phyloP scores from a whole-genome alignment of 257 asterid species.

The Solanum paucissectum region DNA sequence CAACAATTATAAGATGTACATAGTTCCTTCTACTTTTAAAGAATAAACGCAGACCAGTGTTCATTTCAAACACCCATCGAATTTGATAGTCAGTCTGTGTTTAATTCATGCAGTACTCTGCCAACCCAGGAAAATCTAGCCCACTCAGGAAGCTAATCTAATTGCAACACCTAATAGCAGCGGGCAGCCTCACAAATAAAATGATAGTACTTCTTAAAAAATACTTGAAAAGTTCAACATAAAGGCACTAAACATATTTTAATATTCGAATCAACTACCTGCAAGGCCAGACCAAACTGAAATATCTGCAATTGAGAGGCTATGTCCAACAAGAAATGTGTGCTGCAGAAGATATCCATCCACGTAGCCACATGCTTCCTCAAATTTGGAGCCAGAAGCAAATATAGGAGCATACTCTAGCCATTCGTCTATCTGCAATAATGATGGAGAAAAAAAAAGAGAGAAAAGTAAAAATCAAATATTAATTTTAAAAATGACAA shows the following conservation, averaged over 20 bases:
- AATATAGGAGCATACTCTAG: slow-evolving; percentile 60
- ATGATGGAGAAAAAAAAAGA: not conserved
- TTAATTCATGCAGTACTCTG: not conserved
- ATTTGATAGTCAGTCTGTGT: not conserved
- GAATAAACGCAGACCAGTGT: not conserved
- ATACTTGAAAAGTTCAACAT: not conserved
- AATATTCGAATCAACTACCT: slow-evolving; percentile 28
- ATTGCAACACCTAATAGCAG: not conserved
- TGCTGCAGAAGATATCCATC: slow-evolving; percentile 48
- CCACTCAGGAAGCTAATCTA: not conserved
- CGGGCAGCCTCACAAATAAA: not conserved
- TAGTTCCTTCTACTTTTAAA: not conserved
- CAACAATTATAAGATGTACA: not conserved
- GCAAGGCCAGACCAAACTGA: slow-evolving; percentile 88
- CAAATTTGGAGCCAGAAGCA: slow-evolving; percentile 79
- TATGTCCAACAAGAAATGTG: slow-evolving; percentile 61
- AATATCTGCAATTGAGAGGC: slow-evolving; percentile 73
- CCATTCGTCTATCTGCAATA: slow-evolving; percentile 75
- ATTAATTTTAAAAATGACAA: not conserved
- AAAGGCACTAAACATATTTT: not conserved
- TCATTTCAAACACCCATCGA: not conserved
- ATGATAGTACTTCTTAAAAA: not conserved
- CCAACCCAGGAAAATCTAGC: not conserved
- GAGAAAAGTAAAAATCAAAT: not conserved
- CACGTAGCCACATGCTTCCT: slow-evolving; percentile 73